Evolutionary conservation across 2,329 filamentous ascomycete genomes (phyloP).

Genomic region (Triangularia verruculosa): DNA sequence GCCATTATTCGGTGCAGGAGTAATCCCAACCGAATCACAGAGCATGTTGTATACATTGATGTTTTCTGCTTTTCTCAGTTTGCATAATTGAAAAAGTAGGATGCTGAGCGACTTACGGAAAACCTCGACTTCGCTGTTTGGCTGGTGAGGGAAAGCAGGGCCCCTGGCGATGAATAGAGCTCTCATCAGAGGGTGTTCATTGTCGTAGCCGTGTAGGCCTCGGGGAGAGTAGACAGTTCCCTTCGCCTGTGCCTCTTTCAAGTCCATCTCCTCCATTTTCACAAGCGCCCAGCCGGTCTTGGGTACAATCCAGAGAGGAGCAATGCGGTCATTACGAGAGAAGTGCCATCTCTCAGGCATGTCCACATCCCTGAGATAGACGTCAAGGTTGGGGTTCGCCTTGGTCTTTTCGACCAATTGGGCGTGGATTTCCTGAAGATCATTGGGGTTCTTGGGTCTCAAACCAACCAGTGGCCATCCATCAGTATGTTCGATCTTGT

Average conservation of each 20-base stretch:
- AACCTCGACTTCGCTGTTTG: slow-evolving; percentile 72
- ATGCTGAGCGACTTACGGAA: slow-evolving; percentile 69
- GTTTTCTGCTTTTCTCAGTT: slow-evolving; percentile 63
- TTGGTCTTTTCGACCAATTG: slow-evolving; percentile 55
- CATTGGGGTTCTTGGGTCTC: slow-evolving; percentile 67
- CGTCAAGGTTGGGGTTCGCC: slow-evolving; percentile 69
- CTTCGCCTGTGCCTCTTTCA: slow-evolving; percentile 62
- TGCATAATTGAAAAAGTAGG: background rate
- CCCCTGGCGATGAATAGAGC: slow-evolving; percentile 92
- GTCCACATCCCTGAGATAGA: slow-evolving; percentile 79
- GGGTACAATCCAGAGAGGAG: slow-evolving; percentile 90
- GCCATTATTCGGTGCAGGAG: slow-evolving; percentile 78
- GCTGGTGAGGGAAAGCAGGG: slow-evolving; percentile 83
- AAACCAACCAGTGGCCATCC: slow-evolving; percentile 94
- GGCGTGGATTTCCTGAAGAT: slow-evolving; percentile 67
- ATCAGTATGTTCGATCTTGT: slow-evolving; percentile 77
- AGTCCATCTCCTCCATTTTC: slow-evolving; percentile 72
- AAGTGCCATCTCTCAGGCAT: slow-evolving; percentile 97
- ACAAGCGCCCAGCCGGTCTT: slow-evolving; percentile 92
- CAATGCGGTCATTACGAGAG: slow-evolving; percentile 80
- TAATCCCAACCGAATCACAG: slow-evolving; percentile 78
- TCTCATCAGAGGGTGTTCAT: slow-evolving; percentile 91
- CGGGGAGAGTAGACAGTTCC: slow-evolving; percentile 71
- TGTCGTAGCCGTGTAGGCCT: slow-evolving; percentile 92
- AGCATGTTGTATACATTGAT: slow-evolving; percentile 93